These are phyloP conservation scores for Pholiota microspora DNA, from an alignment of 768 basidiomycete species.

Conservation along the genomic window DNA sequence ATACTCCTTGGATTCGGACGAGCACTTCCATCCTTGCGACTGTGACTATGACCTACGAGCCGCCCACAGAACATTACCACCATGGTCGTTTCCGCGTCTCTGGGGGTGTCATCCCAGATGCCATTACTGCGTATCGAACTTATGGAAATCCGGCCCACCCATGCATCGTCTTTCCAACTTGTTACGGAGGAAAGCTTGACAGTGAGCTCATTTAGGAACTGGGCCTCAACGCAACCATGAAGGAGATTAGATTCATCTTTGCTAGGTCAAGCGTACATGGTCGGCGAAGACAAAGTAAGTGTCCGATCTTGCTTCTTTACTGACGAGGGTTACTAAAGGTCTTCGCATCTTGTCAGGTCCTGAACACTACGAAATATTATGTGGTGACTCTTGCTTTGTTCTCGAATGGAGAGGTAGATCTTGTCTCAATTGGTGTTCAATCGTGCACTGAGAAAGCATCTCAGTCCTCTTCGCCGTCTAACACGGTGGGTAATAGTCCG, in stretches of 20 bases:
- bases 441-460: background rate
- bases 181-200: constrained; percentile 53
- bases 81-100: constrained; percentile 1
- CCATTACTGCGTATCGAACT: constrained; percentile 27
- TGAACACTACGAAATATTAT: constrained; percentile 50
- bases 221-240: background rate
- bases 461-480: constrained; percentile 61
- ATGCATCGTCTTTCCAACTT: constrained; percentile 59
- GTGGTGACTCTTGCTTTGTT: constrained; percentile 57
- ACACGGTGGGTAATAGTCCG: constrained; percentile 37
- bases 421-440: background rate
- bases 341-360: constrained; percentile 28
- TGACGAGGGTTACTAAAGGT: background rate
- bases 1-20: background rate
- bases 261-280: constrained; percentile 44
- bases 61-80: constrained; percentile 42
- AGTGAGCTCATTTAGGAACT: constrained; percentile 30
- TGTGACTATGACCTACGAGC: constrained; percentile 13
- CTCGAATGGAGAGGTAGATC: constrained; percentile 55
- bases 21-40: background rate
- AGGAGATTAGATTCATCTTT: constrained; percentile 11
- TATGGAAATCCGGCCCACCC: constrained; percentile 53
- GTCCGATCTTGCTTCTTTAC: background rate
- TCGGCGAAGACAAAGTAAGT: constrained; percentile 48
- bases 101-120: constrained; percentile 4